A percentile compares a stretch with the other conserved stretches of the same genome.
These are phyloP conservation scores for Millerago galiae DNA, from an alignment of 805 yeast genomes.

Conservation along the genomic window DNA sequence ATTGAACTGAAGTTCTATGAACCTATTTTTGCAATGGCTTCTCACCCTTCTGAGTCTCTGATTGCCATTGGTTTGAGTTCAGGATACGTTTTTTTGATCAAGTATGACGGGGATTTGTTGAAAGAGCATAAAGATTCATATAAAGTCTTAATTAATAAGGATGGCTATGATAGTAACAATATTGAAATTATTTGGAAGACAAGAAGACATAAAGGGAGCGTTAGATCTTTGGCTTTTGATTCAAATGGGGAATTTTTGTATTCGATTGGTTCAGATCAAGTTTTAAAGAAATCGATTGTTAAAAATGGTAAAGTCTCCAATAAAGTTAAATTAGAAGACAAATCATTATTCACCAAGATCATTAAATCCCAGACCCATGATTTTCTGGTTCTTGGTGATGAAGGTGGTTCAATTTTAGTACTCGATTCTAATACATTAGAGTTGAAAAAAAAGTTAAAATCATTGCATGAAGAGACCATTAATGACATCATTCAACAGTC, in stretches of 20 bases:
- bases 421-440: conserved; percentile 49
- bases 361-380: conserved; percentile 29
- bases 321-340: conserved; percentile 29
- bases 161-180: conserved; percentile 20
- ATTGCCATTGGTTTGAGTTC: conserved; percentile 72
- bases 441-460: conserved; percentile 40
- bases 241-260: conserved; percentile 44
- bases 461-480: conserved; percentile 71
- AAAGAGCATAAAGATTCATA: conserved; percentile 16
- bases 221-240: conserved; percentile 63
- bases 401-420: conserved; percentile 60
- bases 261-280: conserved; percentile 74
- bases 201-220: conserved; percentile 83
- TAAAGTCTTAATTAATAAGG: conserved; percentile 18
- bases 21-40: conserved; percentile 69
- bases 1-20: conserved; percentile 39
- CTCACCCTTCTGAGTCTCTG: conserved; percentile 69
- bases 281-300: conserved; percentile 66
- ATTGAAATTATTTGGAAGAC: conserved; percentile 59
- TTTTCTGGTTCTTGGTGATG: conserved; percentile 53
- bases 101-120: conserved; percentile 42
- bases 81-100: conserved; percentile 62
- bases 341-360: conserved; percentile 26
- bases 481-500: conserved; percentile 63
- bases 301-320: conserved; percentile 70